Conservation (phyloP, 495 filamentous ascomycete species). For the Diplogelasinospora grovesii region DNA sequence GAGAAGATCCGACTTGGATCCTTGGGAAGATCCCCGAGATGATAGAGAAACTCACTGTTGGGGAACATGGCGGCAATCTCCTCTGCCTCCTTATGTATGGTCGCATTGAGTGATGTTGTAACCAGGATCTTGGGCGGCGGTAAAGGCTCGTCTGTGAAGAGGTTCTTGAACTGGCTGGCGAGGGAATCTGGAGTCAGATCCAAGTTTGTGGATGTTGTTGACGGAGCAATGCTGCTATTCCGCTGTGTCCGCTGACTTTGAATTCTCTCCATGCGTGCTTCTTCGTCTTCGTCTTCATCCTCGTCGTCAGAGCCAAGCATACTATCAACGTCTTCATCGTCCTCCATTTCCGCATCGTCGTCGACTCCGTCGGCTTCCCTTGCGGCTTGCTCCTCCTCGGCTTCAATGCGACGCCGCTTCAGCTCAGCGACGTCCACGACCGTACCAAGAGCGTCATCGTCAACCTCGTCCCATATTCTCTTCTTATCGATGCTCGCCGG, state of each 20-base stretch:
- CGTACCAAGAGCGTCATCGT: slow-evolving; percentile 66
- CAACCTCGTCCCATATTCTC: slow-evolving; percentile 88
- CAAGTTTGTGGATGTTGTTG: slow-evolving; percentile 63
- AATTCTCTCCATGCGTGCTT: slow-evolving; percentile 23
- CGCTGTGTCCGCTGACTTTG: slow-evolving; percentile 48
- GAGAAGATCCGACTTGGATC: no score
- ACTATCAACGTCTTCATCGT: slow-evolving; percentile 62
- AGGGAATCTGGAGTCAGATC: slow-evolving; percentile 64
- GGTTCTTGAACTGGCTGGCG: slow-evolving; percentile 68
- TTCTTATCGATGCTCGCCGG: slow-evolving; percentile 83
- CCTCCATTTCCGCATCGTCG: slow-evolving; percentile 37
- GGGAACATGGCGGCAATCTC: slow-evolving; percentile 76
- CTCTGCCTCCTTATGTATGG: slow-evolving; percentile 73
- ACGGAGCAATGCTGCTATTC: slow-evolving; percentile 46
- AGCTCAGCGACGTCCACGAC: slow-evolving; percentile 72
- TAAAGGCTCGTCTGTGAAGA: slow-evolving; percentile 61
- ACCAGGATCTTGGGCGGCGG: slow-evolving; percentile 73
- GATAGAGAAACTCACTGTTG: slow-evolving; percentile 37
- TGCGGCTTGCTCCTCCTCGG: slow-evolving; percentile 47
- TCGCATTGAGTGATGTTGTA: slow-evolving; percentile 80
- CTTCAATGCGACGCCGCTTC: slow-evolving; percentile 63
- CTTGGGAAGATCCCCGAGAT: no score
- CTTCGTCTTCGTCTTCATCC: slow-evolving; percentile 14
- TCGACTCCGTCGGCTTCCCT: slow-evolving; percentile 40
- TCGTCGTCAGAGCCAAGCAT: slow-evolving; percentile 58